Evolutionary conservation across 192 early-diverging fungal genomes (phyloP).

Genomic region (Coemansia sp.): DNA sequence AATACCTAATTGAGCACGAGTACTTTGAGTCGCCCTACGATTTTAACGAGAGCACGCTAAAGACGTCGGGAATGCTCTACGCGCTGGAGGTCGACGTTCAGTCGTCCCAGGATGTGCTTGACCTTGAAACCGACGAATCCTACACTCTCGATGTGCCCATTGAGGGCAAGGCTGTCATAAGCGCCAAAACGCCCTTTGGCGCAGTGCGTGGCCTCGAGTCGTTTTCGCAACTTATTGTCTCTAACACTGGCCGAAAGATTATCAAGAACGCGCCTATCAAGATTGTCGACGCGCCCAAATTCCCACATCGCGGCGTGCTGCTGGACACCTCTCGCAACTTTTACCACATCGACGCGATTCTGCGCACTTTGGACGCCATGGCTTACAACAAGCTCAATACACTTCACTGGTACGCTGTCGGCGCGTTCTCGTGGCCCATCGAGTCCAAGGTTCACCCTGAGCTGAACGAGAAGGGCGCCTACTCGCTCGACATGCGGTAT

Average conservation of each 20-base stretch:
- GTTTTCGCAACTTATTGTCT: constrained; percentile 72
- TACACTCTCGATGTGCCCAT: constrained; percentile 67
- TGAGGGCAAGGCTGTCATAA: constrained; percentile 58
- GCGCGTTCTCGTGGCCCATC: constrained; percentile 74
- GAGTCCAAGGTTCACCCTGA: constrained; percentile 67
- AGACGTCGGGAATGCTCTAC: constrained; percentile 41
- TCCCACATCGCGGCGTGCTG: constrained; percentile 69
- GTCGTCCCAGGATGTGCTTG: constrained; percentile 56
- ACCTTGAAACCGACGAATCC: constrained; percentile 67
- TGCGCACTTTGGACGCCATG: constrained; percentile 68
- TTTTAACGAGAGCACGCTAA: constrained; percentile 49
- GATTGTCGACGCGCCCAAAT: constrained; percentile 66
- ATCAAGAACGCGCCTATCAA: constrained; percentile 62
- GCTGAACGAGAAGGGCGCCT: constrained; percentile 65
- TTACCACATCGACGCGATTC: constrained; percentile 62
- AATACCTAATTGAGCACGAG: constrained; percentile 59
- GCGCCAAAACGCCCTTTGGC: constrained; percentile 65
- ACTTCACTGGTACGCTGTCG: constrained; percentile 78
- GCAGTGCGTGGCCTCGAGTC: constrained; percentile 75
- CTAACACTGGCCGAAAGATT: constrained; percentile 53
- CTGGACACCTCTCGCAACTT: constrained; percentile 75
- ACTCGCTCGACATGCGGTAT: constrained; percentile 70
- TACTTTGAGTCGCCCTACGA: constrained; percentile 58
- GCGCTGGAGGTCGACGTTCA: constrained; percentile 54
- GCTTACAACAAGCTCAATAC: constrained; percentile 76